Conservation (phyloP, 108 stramenopile species). For the Stephanodiscus minutulus region DNA sequence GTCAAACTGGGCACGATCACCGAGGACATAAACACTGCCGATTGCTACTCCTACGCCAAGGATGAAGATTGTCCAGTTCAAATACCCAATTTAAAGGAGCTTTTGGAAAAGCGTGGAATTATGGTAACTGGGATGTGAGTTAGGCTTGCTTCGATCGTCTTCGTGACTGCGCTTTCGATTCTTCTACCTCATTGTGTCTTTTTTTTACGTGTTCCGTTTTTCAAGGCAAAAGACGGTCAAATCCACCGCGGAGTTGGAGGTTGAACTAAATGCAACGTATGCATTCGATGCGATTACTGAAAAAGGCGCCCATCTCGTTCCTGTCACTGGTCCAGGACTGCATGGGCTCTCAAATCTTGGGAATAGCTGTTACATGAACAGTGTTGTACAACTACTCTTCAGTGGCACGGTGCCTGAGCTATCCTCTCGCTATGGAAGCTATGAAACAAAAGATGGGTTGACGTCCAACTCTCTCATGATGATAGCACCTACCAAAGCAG, state of each 20-base stretch:
- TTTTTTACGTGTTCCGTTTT: neutral
- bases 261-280: constrained; percentile 94
- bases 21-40: constrained; percentile 83
- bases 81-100: constrained; percentile 93
- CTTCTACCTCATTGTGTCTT: neutral
- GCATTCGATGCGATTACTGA: constrained; percentile 95
- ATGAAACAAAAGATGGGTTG: constrained; percentile 26
- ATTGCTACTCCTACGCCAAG: constrained; percentile 97
- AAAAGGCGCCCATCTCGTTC: constrained; percentile 80
- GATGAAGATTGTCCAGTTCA: constrained; percentile 98
- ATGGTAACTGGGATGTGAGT: constrained; percentile 66
- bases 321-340: constrained; percentile 86
- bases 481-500: constrained; percentile 56
- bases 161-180: neutral
- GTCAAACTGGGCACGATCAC: constrained; percentile 99
- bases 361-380: constrained; percentile 97
- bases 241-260: constrained; percentile 95
- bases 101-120: constrained; percentile 91
- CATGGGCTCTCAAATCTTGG: constrained; percentile 97
- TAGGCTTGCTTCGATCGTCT: neutral
- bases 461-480: constrained; percentile 46
- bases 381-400: constrained; percentile 85
- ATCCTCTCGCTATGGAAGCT: constrained; percentile 67
- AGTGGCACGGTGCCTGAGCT: constrained; percentile 78
- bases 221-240: constrained; percentile 94